phyloP scores from a whole-genome alignment of 176 grass and related monocot genomes.

The Bolboschoenus planiculmis region DNA sequence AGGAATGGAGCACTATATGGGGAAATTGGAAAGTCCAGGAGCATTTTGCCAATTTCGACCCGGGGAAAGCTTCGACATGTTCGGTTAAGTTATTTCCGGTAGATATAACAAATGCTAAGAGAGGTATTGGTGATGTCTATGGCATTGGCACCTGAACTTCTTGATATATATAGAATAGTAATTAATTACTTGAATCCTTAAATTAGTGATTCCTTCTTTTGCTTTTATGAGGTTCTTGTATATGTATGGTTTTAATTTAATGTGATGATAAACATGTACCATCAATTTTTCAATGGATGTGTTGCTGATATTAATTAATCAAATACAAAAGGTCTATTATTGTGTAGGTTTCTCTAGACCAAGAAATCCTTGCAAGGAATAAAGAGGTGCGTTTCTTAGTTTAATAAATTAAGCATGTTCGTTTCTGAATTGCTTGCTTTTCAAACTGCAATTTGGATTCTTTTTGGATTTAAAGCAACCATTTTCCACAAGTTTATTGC shows the following conservation, averaged over 20 bases:
- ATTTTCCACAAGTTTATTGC: neutral
- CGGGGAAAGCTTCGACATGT: slow-evolving; percentile 69
- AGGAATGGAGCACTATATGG: slow-evolving; percentile 67
- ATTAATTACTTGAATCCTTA: slow-evolving; percentile 13
- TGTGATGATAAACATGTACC: neutral
- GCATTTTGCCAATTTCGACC: slow-evolving; percentile 40
- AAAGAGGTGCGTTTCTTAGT: neutral
- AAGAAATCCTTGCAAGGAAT: neutral
- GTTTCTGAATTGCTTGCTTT: neutral
- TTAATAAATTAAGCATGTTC: neutral
- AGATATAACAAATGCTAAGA: neutral
- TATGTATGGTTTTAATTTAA: neutral
- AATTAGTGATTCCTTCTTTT: slow-evolving; percentile 7
- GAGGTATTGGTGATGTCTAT: neutral
- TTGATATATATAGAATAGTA: slow-evolving; percentile 22
- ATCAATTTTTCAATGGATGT: neutral
- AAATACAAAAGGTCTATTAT: neutral
- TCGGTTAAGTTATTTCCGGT: slow-evolving; percentile 31
- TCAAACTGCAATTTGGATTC: neutral
- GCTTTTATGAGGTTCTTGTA: neutral
- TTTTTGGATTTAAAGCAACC: neutral
- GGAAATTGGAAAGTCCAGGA: slow-evolving; percentile 46
- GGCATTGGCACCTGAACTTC: neutral
- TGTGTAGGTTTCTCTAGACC: neutral
- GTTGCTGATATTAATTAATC: neutral